Evolutionary conservation across 495 filamentous ascomycete genomes (phyloP), one percentile per base, ranked within the genome.

Genomic region (Aspergillus homomorphus): DNA sequence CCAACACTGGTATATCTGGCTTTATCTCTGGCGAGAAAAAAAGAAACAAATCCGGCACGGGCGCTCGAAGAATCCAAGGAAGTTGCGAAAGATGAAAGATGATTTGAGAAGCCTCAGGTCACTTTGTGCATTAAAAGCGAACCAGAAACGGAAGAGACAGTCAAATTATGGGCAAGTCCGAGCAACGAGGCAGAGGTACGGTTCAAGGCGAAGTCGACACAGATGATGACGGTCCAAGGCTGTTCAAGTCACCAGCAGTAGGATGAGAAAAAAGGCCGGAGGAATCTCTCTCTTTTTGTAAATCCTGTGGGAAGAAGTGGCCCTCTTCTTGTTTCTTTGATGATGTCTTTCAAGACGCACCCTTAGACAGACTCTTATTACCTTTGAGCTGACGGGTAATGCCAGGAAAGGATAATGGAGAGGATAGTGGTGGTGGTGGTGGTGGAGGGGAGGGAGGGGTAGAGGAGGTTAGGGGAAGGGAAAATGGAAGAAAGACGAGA

Each of bases 391-490:
- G 54, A 69, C 52, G 15, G 64, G 51, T 61, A 62, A 63, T 53
- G 63, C 66, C 66, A 70, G 67, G 65, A 66, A 65, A 54, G 64
- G 63, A 14, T 68, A 66, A 66, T 42, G 45, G 12, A 48, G 45
- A 51, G 48, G 24, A 3, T 38, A 12, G 33, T 38, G 33, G 33
- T 4, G 26, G 10, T 30, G 26, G 26, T 4, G 42, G 23, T 12
- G 51, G 14, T 55, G 26, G 53, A 61, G 68, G 65, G 64, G 62
- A 57, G 48, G 51, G 57, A 57, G 33, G 52, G 58, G 51, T 56
- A 46, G 23, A 46, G 46, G 51, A 53, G 44, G 45, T 43, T 18
- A 26, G 62, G 58, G 56, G 69, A 57, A 56, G 61, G 60, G 54
- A 30, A 49, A 57, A 53, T 56, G 44, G 51, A 57, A 51, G 44